Percentiles rank a stretch among this genome's conserved stretches.
Conservation (phyloP, 306 rosid genomes). For the Calophaca sinica region DNA sequence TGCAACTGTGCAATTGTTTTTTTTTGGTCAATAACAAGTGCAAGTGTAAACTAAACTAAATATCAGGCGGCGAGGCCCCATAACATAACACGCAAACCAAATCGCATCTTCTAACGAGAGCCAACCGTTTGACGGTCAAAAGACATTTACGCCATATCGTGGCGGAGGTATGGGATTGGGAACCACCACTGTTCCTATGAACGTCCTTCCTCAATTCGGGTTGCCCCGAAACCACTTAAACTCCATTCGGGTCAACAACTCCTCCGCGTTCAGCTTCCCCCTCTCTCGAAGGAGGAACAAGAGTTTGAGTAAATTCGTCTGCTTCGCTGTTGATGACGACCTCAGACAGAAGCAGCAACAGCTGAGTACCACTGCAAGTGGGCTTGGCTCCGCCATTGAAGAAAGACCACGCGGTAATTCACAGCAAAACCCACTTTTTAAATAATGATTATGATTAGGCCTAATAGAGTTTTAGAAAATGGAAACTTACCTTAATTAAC, state of each 20-base stretch:
- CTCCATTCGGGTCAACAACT: constrained; percentile 48
- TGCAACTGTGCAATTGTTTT: too few species aligned
- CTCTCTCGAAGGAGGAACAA: constrained; percentile 32
- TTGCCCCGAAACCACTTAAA: constrained; percentile 47
- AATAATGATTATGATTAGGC: too few species aligned
- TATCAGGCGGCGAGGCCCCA: neutral
- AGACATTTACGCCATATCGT: neutral
- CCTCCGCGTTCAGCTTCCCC: constrained; percentile 44
- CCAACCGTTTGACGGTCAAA: constrained; percentile 47
- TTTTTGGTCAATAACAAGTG: too few species aligned
- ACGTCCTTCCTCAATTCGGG: constrained; percentile 54
- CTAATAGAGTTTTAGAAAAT: neutral
- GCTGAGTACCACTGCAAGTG: constrained; percentile 33
- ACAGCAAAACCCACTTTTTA: neutral
- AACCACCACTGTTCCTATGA: constrained; percentile 56
- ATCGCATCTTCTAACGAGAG: constrained; percentile 38
- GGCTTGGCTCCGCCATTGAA: constrained; percentile 67
- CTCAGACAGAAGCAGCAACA: constrained; percentile 66
- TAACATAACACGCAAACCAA: constrained; percentile 5
- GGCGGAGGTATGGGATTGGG: constrained; percentile 73
- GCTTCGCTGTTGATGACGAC: constrained; percentile 82
- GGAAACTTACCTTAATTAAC: neutral
- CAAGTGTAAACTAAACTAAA: too few species aligned
- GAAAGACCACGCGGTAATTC: constrained; percentile 74
- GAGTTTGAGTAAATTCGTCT: constrained; percentile 47